A percentile compares a stretch with the other conserved stretches of the same genome.
These are phyloP conservation scores for Beauveria sp. DNA, from an alignment of 2,329 filamentous ascomycete genomes.

Conservation along the genomic window DNA sequence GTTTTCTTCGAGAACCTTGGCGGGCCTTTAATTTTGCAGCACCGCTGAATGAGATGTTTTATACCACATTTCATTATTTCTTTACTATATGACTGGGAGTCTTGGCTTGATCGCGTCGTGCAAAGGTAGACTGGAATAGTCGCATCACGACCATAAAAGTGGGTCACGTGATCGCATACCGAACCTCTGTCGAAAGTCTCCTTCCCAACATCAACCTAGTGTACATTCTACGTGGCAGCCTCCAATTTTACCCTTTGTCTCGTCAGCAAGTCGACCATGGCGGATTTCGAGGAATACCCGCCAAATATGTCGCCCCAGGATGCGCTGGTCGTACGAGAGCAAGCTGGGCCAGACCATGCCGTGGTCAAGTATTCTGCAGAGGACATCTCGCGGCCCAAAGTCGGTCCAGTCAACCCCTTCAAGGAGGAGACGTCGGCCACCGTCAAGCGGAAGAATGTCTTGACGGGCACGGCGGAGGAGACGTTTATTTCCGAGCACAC, in stretches of 20 bases:
- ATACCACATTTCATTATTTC: neutral
- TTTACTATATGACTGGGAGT: neutral
- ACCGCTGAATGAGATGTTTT: slow-evolving; percentile 3
- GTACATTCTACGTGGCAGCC: neutral
- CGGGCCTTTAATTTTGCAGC: neutral
- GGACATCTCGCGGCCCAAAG: slow-evolving; percentile 55
- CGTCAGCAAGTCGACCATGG: slow-evolving; percentile 34
- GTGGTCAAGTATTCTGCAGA: slow-evolving; percentile 63
- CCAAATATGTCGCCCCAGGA: slow-evolving; percentile 59
- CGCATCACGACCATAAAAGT: neutral
- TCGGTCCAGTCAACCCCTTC: slow-evolving; percentile 71
- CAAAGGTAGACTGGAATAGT: neutral
- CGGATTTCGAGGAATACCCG: slow-evolving; percentile 55
- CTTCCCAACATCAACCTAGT: neutral
- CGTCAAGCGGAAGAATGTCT: slow-evolving; percentile 70
- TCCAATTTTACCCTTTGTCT: neutral
- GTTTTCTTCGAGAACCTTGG: neutral
- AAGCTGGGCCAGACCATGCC: slow-evolving; percentile 50
- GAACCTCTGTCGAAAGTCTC: neutral
- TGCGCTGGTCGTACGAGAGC: slow-evolving; percentile 49
- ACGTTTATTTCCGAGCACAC: slow-evolving; percentile 84
- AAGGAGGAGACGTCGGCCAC: slow-evolving; percentile 42
- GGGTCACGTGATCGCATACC: slow-evolving; percentile 8
- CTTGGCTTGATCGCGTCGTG: neutral
- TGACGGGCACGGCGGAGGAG: slow-evolving; percentile 83